Evolutionary conservation across 345 rosid species (phyloP), one percentile per base, ranked within the genome.

Genomic region (Lepidium aucheri): DNA sequence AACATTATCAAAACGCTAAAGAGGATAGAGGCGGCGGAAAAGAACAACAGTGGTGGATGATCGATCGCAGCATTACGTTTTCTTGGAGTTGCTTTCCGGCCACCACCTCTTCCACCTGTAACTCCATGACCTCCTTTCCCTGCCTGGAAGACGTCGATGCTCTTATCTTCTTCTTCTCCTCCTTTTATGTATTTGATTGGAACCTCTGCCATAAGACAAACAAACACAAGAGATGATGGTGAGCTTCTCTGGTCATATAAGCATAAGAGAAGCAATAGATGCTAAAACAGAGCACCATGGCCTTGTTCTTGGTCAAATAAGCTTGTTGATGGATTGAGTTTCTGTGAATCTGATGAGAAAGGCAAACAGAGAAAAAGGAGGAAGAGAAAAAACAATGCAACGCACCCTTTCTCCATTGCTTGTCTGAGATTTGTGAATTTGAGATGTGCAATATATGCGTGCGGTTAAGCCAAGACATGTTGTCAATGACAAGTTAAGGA

Each of bases 1-100:
- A 60, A 34, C 68, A 74, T 39, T 20, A 66, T 18, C 5, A 53
- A 60, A 16, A 36, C 38, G 5, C 63, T 60, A 14, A 74, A 44
- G 38, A 74, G 22, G 38, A 60, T 20, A 1, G 73, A 65, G 12
- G 20, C 34, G 26, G 44, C n/a, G 3, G 76, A 73, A 63, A 73
- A 66, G 43, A 67, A 28, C 58, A 60, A 43, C 22, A 5, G 22
- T 53, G 64, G 63, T 20, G 2, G 59, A 17, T 44, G 44, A 22
- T 28, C 68, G 3, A 1, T 45, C 53, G 64, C 32, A 2, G 73
- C 51, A 15, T 67, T 74, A 32, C 68, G 59, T 53, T 74, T 71
- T 0, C 56, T 74, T 1, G 73, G 77, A 60, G 38, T 0, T 73
- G 63, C 38, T 67, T 67, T 74, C 32, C 73, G 68, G 17, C 77